Conservation (phyloP, 129 eudicot species). For the Sambucus nigra region DNA sequence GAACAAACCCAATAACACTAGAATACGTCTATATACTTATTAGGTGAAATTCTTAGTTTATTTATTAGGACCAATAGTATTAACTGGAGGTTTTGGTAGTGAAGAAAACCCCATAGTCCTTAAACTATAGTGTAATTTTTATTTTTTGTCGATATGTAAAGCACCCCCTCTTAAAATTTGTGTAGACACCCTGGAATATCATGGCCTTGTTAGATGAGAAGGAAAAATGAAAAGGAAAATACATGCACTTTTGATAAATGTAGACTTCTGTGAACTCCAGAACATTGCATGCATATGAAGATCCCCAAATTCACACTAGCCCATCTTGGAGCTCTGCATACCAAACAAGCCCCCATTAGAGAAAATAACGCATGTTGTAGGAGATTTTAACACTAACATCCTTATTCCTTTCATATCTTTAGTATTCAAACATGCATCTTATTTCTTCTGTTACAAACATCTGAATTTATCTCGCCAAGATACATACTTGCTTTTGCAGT, state of each 20-base stretch:
- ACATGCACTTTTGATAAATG: slow-evolving; percentile 77
- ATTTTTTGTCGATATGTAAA: no score
- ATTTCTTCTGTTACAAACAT: not conserved
- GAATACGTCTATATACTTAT: no score
- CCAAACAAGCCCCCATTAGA: not conserved
- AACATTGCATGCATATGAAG: slow-evolving; percentile 92
- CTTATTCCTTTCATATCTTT: not conserved
- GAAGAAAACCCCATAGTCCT: no score
- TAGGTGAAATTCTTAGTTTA: no score
- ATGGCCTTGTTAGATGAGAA: not conserved
- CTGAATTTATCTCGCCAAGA: slow-evolving; percentile 1
- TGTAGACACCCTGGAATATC: no score
- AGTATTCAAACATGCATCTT: not conserved
- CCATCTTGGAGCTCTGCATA: slow-evolving; percentile 81
- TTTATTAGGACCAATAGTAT: no score
- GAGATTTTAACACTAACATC: not conserved
- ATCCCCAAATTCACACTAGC: slow-evolving; percentile 80
- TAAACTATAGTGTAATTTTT: no score
- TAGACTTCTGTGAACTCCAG: slow-evolving; percentile 96
- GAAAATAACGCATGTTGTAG: not conserved
- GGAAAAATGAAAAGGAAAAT: not conserved
- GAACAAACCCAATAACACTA: no score
- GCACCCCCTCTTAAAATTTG: no score
- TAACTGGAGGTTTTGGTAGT: no score
- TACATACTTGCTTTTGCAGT: slow-evolving; percentile 68